phyloP scores from a whole-genome alignment of 2,329 filamentous ascomycete genomes.

The Eurotiales sp. region DNA sequence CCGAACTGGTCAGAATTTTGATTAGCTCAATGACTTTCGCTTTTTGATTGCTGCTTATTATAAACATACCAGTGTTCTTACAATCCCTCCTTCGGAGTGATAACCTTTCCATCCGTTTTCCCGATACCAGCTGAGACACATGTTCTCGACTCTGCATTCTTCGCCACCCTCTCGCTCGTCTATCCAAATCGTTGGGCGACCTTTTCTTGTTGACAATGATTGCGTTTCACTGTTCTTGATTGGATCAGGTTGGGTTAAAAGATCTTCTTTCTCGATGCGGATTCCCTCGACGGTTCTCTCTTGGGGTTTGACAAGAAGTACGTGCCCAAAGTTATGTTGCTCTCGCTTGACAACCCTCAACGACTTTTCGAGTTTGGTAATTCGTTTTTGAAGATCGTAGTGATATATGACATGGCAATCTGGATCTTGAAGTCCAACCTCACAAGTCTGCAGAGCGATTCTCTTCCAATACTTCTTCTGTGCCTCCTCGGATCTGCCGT shows the following conservation, averaged over 20 bases:
- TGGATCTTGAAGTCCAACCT: slow-evolving; percentile 78
- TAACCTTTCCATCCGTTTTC: slow-evolving; percentile 88
- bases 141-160: slow-evolving; percentile 85
- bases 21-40: no score
- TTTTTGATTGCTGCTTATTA: no score
- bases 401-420: slow-evolving; percentile 91
- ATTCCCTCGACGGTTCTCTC: slow-evolving; percentile 74
- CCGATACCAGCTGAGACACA: slow-evolving; percentile 87
- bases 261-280: slow-evolving; percentile 62
- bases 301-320: slow-evolving; percentile 69
- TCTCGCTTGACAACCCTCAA: slow-evolving; percentile 77
- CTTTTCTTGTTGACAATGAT: slow-evolving; percentile 25
- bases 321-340: slow-evolving; percentile 91
- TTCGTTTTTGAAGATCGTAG: slow-evolving; percentile 88
- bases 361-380: slow-evolving; percentile 83
- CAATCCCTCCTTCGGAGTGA: slow-evolving; percentile 84
- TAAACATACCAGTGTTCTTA: slow-evolving; percentile 69
- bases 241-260: slow-evolving; percentile 14
- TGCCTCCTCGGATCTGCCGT: slow-evolving; percentile 50
- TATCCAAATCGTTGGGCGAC: slow-evolving; percentile 73
- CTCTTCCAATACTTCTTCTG: slow-evolving; percentile 82
- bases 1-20: no score
- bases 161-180: slow-evolving; percentile 66
- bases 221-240: slow-evolving; percentile 15
- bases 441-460: slow-evolving; percentile 74